Base-by-base conservation (phyloP, 2,329 filamentous ascomycete species). In the Alternaria sp. region DNA sequence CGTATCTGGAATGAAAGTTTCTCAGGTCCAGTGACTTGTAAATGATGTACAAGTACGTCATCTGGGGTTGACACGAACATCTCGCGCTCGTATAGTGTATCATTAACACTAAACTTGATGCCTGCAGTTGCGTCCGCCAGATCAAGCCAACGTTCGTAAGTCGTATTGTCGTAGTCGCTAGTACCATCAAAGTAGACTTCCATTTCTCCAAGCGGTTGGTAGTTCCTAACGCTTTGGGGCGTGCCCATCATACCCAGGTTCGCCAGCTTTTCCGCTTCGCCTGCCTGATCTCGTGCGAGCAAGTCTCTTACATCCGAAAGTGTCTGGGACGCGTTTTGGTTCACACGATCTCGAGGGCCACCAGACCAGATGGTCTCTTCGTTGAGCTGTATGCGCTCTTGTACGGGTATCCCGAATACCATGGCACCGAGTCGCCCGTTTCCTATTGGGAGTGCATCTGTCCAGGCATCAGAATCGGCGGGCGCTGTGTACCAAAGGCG, bases 401-500 rank as follows among this genome's bases (percentile, higher is more conserved):
- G 82, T 28, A 74, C 69, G 5, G 81, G 81, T 23, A 81, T 77
- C 25, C 84, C 83, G 70, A 84, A 82, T 10, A 85, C 72, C 82
- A 85, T 84, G 14, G 75, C 79, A 6, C 82, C 82, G 2, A 83
- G 71, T 51, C 84, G 79, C 21, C 84, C 84, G 68, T 86, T 86
- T 10, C 84, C 84, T 53, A 86, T 75, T 2, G 84, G 84, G 2
- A 86, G 73, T 25, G 82, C 81, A 61, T 82, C 74, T 55, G 79
- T 73, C 79, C 80, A 83, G 60, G 54, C 47, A 30, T 41, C 56
- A 4, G 59, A 58, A 15, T 3, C 11, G 8, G 55, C 54, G 9
- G 54, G 59, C n/a, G 45, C 18, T 12, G 18, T 58, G 47, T 61
- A 61, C 59, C 59, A 61, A 18, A 58, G 59, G 33, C 59, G 46